Base-by-base conservation (phyloP, 1,139 yeast genomes). In the Nakaseomyces delphensis region DNA sequence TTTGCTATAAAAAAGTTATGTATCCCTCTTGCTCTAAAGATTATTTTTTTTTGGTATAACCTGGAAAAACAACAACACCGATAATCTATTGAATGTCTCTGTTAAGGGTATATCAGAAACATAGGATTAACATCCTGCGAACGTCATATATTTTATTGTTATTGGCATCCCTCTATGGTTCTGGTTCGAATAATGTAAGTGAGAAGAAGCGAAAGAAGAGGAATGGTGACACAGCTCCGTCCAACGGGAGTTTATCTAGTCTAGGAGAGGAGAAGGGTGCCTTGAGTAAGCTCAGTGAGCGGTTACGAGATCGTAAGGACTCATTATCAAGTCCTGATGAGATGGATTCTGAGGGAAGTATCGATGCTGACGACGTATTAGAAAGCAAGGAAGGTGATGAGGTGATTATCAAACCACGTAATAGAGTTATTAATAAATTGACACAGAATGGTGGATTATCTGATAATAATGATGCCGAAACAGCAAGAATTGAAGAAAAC, bases 131-230 rank as follows among this genome's bases (percentile, higher is more conserved):
- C 35, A 53, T 59, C 5, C 47, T 59, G 30, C 50, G 58, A 39
- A 45, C 55, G 2, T 59, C 64, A 3, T 59, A 59, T 44, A 44
- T 59, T 10, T 38, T 56, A 31, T 44, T 59, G 38, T 43, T 59
- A 6, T 46, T 55, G 25, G 45, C 53, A 1, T 56, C 62, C 14
- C 43, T 59, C 18, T 39, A 45, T 29, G 54, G 36, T n/a, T 32
- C 37, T 8, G 39, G 56, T 30, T 33, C 51, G 11, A 10, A 43
- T 46, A 19, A 43, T 45, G 27, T 46, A 49, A 6, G 45, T 47
- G 13, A 47, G 42, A 18, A 43, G 37, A 28, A 42, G 39, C 40
- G 35, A 5, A 45, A 40, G 41, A 25, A 41, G 38, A 42, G 43
- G 36, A 21, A 41, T 43, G 40, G 33, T 2, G 35, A 31, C 18